Percentiles rank a stretch among this genome's conserved stretches.
Conservation (phyloP, 2,329 filamentous ascomycete species). For the Colletotrichum siamense region DNA sequence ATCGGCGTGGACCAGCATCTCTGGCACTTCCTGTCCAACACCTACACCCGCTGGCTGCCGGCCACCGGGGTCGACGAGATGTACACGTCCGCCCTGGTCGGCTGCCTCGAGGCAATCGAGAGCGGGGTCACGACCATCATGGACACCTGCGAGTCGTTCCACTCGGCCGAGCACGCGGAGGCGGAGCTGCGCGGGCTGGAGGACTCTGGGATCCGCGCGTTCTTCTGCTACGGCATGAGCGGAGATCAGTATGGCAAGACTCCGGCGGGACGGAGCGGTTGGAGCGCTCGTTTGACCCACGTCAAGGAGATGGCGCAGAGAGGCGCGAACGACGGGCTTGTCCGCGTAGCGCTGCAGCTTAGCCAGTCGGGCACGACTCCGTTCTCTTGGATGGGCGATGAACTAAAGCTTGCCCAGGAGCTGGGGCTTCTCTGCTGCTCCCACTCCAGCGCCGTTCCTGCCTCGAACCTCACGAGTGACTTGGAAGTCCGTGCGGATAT, state of each 20-base stretch:
- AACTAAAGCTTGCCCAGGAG: background rate
- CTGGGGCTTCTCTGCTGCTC: background rate
- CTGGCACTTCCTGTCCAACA: background rate
- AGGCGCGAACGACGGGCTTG: background rate
- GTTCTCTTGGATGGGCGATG: background rate
- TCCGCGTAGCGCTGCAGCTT: background rate
- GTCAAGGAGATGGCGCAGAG: background rate
- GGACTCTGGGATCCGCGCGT: background rate
- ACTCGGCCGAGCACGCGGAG: background rate
- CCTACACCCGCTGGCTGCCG: background rate
- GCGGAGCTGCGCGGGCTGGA: background rate
- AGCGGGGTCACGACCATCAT: background rate
- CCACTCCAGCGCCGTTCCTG: background rate
- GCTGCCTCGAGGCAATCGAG: background rate
- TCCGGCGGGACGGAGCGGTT: background rate
- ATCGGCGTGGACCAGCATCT: background rate
- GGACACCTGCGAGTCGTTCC: background rate
- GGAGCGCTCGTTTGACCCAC: background rate
- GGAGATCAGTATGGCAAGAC: background rate
- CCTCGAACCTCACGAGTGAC: background rate
- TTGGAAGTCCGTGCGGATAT: background rate
- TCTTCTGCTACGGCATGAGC: background rate
- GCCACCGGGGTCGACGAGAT: background rate
- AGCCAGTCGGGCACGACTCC: background rate
- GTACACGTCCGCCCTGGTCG: background rate